phyloP scores from a whole-genome alignment of 371 early-diverging fungal genomes.

The Lichtheimia ornata region DNA sequence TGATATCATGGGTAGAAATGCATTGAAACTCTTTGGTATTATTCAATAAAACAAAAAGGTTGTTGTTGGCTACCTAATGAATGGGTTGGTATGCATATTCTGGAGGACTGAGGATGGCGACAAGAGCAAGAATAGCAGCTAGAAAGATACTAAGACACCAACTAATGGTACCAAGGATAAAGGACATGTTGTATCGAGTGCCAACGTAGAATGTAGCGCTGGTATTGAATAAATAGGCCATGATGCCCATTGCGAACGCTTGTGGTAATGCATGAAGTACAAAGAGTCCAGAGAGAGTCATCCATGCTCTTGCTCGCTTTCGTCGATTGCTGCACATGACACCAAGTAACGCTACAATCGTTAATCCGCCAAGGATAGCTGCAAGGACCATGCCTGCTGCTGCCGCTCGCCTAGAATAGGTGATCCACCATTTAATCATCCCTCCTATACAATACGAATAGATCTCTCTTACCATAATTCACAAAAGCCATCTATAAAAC shows the following conservation, averaged over 20 bases:
- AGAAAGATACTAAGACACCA: conserved; percentile 43
- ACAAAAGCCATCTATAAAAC: conserved; percentile 43
- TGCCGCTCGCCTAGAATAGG: conserved; percentile 32
- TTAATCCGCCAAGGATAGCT: conserved; percentile 39
- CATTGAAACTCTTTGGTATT: conserved; percentile 16
- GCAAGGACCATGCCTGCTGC: conserved; percentile 47
- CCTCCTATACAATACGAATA: neutral
- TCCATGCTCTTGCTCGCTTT: conserved; percentile 46
- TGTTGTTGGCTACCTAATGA: conserved; percentile 8
- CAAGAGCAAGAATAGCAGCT: conserved; percentile 32
- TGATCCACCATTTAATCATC: neutral
- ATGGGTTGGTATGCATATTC: conserved; percentile 43
- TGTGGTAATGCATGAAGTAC: conserved; percentile 32
- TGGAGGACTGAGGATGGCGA: conserved; percentile 43
- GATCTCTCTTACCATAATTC: conserved; percentile 37
- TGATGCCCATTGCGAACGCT: conserved; percentile 43
- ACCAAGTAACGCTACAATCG: conserved; percentile 33
- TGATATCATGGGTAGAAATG: conserved; percentile 21
- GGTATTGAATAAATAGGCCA: conserved; percentile 48
- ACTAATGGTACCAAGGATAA: conserved; percentile 45
- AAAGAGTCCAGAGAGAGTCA: conserved; percentile 29
- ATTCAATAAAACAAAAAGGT: too few species aligned
- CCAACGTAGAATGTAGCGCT: conserved; percentile 49
- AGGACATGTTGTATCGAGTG: conserved; percentile 46
- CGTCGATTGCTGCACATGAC: conserved; percentile 46